A percentile compares a stretch with the other conserved stretches of the same genome.
Conservation (phyloP, 2,329 filamentous ascomycete genomes). For the Beauveria pseudobassiana region DNA sequence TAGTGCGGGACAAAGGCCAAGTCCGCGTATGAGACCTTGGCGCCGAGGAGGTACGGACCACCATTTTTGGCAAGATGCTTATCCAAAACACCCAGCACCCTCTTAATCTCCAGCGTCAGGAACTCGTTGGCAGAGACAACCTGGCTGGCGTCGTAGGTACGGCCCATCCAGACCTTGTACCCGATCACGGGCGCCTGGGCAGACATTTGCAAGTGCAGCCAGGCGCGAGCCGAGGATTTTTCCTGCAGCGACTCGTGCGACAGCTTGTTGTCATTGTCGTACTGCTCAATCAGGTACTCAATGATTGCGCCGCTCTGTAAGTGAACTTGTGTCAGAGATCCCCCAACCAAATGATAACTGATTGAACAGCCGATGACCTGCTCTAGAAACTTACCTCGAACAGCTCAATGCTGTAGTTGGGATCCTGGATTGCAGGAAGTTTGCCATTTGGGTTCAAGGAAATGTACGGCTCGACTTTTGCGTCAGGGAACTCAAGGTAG, state of each 20-base stretch:
- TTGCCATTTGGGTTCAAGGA: conserved; percentile 19
- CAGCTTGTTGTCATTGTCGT: conserved; percentile 16
- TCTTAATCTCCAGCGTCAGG: conserved; percentile 22
- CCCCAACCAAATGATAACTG: too few relatives aligned
- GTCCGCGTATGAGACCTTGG: conserved; percentile 20
- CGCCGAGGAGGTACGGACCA: conserved; percentile 16
- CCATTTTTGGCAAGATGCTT: conserved; percentile 16
- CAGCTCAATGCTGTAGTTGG: conserved; percentile 15
- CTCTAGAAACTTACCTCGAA: neutral
- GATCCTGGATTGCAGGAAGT: conserved; percentile 16
- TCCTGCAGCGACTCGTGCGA: conserved; percentile 13
- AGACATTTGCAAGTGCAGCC: conserved; percentile 18
- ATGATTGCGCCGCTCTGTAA: conserved; percentile 20
- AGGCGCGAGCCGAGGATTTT: conserved; percentile 7
- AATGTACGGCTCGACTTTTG: conserved; percentile 19
- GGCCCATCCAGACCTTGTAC: conserved; percentile 19
- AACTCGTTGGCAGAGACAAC: conserved; percentile 22
- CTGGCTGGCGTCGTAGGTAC: conserved; percentile 18
- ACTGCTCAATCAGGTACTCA: conserved; percentile 19
- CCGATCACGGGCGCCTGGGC: conserved; percentile 26
- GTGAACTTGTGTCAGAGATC: neutral
- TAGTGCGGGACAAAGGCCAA: conserved; percentile 18
- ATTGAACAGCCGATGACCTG: neutral
- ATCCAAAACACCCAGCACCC: conserved; percentile 22
- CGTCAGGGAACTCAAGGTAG: conserved; percentile 14